Base-by-base conservation (phyloP, 2,329 filamentous ascomycete genomes). In the Colletotrichum noveboracense region DNA sequence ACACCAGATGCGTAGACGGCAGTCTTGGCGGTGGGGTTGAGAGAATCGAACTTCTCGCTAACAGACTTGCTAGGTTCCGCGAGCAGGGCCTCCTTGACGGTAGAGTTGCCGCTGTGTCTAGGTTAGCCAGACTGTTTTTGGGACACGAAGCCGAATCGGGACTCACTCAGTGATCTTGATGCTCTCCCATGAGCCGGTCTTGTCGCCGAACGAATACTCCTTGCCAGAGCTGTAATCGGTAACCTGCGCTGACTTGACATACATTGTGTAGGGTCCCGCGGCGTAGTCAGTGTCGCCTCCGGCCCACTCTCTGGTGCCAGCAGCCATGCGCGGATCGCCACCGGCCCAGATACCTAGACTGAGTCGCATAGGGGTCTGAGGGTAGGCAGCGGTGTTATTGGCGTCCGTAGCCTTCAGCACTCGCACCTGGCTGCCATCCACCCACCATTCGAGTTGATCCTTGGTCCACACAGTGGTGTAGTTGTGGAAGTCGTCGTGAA, bases 391-490 rank as follows among this genome's bases (percentile, higher is more conserved):
- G 14, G 92, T 91, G 78, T 89, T 89, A 81, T 92, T 89, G 74
- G 92, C 91, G 66, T 94, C 91, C 28, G 85, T 86, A 71, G 91
- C 90, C 10, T 88, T 82, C n/a, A 95, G 87, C 2, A 90, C 92
- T 76, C 94, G 92, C 67, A 94, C 88, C 6, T 90, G 87, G 9
- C 86, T 85, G 78, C 92, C 92, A 79, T 97, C 94, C 70, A 97
- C 92, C 80, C 89, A 91, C 89, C 91, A 96, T 76, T 92, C 88
- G 21, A 96, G 85, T 72, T 88, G 85, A 2, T 93, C 91, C 77
- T 90, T 86, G 26, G 92, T 95, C 94, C 94, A 96, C 78, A 92
- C 87, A 34, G 92, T 88, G n/a, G 93, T 94, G 84, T 96, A 96
- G 82, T 94, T 95, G 88, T 95, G 93, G 82, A 89, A 93, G 70